phyloP scores from a whole-genome alignment of 108 stramenopile genomes.

The Skeletonema tropicum region DNA sequence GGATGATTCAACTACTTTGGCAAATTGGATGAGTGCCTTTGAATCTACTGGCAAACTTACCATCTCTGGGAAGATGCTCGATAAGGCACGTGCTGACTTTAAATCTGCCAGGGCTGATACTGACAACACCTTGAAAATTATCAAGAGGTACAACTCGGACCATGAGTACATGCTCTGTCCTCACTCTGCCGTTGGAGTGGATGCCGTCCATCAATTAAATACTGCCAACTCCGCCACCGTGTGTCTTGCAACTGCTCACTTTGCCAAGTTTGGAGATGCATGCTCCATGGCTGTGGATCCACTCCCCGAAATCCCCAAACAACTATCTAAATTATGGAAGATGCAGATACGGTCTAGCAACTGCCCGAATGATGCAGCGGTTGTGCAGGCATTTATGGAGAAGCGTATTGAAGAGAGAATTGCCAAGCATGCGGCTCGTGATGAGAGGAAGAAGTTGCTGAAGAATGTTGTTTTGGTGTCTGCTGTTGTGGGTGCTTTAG shows the following conservation, averaged over 20 bases:
- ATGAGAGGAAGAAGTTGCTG: constrained; percentile 28
- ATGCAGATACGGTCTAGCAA: constrained; percentile 73
- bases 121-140: constrained; percentile 80
- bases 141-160: constrained; percentile 82
- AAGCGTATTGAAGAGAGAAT: constrained; percentile 60
- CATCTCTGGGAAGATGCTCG: constrained; percentile 74
- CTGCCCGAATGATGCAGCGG: constrained; percentile 79
- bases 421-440: constrained; percentile 25
- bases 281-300: constrained; percentile 75
- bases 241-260: constrained; percentile 96
- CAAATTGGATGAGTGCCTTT: constrained; percentile 92
- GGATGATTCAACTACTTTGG: constrained; percentile 81
- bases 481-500: constrained; percentile 41
- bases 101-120: constrained; percentile 84
- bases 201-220: constrained; percentile 78
- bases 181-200: constrained; percentile 95
- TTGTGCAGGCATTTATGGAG: constrained; percentile 84
- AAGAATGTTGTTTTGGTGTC: constrained; percentile 31
- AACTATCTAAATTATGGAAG: constrained; percentile 63
- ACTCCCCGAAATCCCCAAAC: constrained; percentile 68
- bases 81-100: constrained; percentile 88
- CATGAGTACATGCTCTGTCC: constrained; percentile 95
- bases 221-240: constrained; percentile 71
- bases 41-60: constrained; percentile 92
- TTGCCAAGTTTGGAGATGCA: constrained; percentile 96